A percentile compares a stretch with the other conserved stretches of the same genome.
Evolutionary conservation across 106 monocot species (phyloP).

Genomic region (Chionographis japonica): DNA sequence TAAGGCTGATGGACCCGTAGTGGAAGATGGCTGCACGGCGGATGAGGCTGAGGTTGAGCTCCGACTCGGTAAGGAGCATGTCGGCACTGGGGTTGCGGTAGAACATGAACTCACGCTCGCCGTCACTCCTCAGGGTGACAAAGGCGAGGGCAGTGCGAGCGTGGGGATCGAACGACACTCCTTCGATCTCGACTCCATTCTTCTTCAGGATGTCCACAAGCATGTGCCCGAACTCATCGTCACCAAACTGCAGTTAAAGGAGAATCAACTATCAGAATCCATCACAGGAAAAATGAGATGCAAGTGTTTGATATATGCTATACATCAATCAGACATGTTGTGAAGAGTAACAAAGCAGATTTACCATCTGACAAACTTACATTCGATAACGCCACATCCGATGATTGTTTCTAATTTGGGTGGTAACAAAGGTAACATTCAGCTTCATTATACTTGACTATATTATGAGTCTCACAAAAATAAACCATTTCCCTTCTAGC

Average conservation of each 20-base stretch:
- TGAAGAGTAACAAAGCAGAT: too few species aligned
- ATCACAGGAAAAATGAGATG: too few species aligned
- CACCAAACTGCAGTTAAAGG: constrained; percentile 23
- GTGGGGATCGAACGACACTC: constrained; percentile 25
- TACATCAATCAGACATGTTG: too few species aligned
- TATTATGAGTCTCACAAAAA: too few species aligned
- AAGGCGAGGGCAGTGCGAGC: constrained; percentile 43
- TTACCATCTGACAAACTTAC: too few species aligned
- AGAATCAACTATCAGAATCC: too few species aligned
- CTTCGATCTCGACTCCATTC: constrained; percentile 17
- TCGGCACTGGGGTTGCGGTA: constrained; percentile 44
- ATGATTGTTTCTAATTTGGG: too few species aligned
- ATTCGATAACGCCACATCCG: too few species aligned
- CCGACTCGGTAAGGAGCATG: constrained; percentile 39
- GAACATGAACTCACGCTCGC: constrained; percentile 54
- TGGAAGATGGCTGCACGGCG: constrained; percentile 49
- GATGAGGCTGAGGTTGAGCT: constrained; percentile 41
- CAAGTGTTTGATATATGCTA: too few species aligned
- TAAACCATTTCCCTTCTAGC: too few species aligned
- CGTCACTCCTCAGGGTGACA: constrained; percentile 26
- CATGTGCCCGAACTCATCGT: constrained; percentile 48
- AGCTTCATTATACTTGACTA: too few species aligned
- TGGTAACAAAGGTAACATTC: too few species aligned
- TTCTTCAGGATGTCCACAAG: constrained; percentile 31
- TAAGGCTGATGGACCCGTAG: constrained; percentile 57